These are phyloP conservation scores for Keithomyces neogunnii DNA, from an alignment of 2,329 filamentous ascomycete genomes.

Conservation along the genomic window DNA sequence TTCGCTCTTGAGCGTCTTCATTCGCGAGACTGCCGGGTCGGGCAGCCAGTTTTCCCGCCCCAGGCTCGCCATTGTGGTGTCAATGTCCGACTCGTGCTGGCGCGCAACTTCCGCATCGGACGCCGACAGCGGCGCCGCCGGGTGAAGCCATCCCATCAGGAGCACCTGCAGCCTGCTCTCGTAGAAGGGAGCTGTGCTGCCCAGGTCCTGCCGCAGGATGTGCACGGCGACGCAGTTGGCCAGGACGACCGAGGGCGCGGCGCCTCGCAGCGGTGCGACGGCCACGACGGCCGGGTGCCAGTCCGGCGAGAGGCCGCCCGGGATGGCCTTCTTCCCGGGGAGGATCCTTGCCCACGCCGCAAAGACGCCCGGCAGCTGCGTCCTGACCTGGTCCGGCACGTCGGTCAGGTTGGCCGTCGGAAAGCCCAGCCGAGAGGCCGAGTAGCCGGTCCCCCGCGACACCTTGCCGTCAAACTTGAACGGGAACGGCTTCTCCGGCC, in stretches of 20 bases:
- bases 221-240: conserved; percentile 45
- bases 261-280: conserved; percentile 41
- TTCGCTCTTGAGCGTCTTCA: conserved; percentile 29
- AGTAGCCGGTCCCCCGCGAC: conserved; percentile 33
- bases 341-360: conserved; percentile 51
- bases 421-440: conserved; percentile 31
- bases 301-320: conserved; percentile 25
- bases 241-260: conserved; percentile 35
- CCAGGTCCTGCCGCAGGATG: conserved; percentile 41
- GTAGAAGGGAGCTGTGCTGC: conserved; percentile 26
- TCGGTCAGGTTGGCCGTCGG: conserved; percentile 46
- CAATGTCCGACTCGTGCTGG: conserved; percentile 30
- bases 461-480: conserved; percentile 42
- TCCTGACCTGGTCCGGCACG: conserved; percentile 42
- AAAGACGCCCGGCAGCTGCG: conserved; percentile 52
- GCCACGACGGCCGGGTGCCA: conserved; percentile 56
- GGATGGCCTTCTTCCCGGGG: conserved; percentile 14
- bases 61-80: conserved; percentile 36
- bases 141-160: conserved; percentile 52
- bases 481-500: conserved; percentile 45
- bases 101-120: conserved; percentile 17
- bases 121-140: conserved; percentile 11
- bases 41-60: conserved; percentile 37
- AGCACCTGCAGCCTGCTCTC: conserved; percentile 40
- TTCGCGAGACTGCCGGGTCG: conserved; percentile 27